These are phyloP conservation scores for Kandelia obovata DNA, from an alignment of 345 rosid species.

Conservation along the genomic window DNA sequence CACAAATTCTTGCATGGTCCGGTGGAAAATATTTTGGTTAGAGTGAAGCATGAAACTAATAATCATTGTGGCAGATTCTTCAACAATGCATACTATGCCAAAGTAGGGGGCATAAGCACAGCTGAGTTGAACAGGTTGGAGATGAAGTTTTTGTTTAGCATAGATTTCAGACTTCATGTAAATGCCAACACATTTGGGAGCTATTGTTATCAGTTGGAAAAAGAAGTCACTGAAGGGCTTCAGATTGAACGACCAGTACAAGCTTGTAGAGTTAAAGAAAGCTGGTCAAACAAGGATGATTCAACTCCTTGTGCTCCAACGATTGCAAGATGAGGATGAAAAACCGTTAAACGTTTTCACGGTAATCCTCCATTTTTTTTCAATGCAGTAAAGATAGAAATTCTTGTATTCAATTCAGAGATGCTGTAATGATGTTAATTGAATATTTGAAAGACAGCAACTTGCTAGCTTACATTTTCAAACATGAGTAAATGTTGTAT, in stretches of 20 bases:
- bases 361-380: slow-evolving; percentile 10
- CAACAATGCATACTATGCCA: slow-evolving; percentile 87
- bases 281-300: slow-evolving; percentile 55
- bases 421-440: neutral
- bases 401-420: slow-evolving; percentile 11
- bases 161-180: slow-evolving; percentile 85
- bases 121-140: slow-evolving; percentile 78
- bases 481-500: neutral
- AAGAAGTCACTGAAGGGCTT: slow-evolving; percentile 42
- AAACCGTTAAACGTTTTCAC: slow-evolving; percentile 15
- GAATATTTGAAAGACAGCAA: slow-evolving; percentile 11
- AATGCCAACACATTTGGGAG: slow-evolving; percentile 51
- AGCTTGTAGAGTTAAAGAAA: slow-evolving; percentile 51
- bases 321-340: slow-evolving; percentile 40
- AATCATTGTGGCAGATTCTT: slow-evolving; percentile 49
- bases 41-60: no score
- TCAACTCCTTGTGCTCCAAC: slow-evolving; percentile 46
- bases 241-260: slow-evolving; percentile 48
- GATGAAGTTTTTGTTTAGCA: slow-evolving; percentile 66
- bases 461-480: slow-evolving; percentile 4
- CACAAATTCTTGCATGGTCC: neutral
- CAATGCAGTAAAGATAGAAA: slow-evolving; percentile 9
- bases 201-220: slow-evolving; percentile 62
- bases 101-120: slow-evolving; percentile 87
- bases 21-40: neutral